phyloP scores from a whole-genome alignment of 2,329 filamentous ascomycete genomes.

The Blastomyces parvus region DNA sequence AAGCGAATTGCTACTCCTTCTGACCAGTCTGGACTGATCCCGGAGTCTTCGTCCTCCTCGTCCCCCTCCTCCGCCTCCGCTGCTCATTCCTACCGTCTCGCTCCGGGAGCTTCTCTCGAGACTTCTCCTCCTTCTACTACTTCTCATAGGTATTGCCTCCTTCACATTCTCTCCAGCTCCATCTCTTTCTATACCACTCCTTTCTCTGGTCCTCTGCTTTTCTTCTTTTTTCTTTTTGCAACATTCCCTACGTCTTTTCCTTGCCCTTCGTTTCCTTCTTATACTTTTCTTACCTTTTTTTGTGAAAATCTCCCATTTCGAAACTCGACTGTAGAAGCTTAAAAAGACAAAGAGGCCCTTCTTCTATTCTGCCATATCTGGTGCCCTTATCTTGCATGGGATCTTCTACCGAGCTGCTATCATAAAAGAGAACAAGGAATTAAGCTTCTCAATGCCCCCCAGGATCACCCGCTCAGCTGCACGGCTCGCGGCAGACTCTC shows the following conservation, averaged over 20 bases:
- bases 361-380: slow-evolving; percentile 9
- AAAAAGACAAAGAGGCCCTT: background rate
- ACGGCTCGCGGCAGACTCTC: slow-evolving; percentile 66
- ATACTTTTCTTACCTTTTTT: slow-evolving; percentile 10
- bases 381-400: slow-evolving; percentile 4
- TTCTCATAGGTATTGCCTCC: slow-evolving; percentile 31
- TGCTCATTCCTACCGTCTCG: slow-evolving; percentile 22
- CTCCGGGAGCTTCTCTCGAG: slow-evolving; percentile 17
- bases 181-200: background rate
- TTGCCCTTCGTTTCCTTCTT: slow-evolving; percentile 11
- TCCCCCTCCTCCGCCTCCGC: slow-evolving; percentile 21
- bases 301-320: slow-evolving; percentile 11
- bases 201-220: slow-evolving; percentile 3
- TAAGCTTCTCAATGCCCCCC: slow-evolving; percentile 72
- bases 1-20: slow-evolving; percentile 37
- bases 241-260: slow-evolving; percentile 6
- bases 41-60: slow-evolving; percentile 32
- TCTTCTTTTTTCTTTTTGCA: slow-evolving; percentile 11
- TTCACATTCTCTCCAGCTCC: slow-evolving; percentile 6
- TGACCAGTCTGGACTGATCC: slow-evolving; percentile 27
- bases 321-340: slow-evolving; percentile 2
- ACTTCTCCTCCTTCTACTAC: slow-evolving; percentile 21
- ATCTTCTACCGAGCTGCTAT: background rate
- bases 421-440: slow-evolving; percentile 17
- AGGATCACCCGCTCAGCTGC: slow-evolving; percentile 94